Percentiles rank a stretch among this genome's conserved stretches.
Conservation (phyloP, 2,329 filamentous ascomycete species). For the Dothidotthia symphoricarpi region DNA sequence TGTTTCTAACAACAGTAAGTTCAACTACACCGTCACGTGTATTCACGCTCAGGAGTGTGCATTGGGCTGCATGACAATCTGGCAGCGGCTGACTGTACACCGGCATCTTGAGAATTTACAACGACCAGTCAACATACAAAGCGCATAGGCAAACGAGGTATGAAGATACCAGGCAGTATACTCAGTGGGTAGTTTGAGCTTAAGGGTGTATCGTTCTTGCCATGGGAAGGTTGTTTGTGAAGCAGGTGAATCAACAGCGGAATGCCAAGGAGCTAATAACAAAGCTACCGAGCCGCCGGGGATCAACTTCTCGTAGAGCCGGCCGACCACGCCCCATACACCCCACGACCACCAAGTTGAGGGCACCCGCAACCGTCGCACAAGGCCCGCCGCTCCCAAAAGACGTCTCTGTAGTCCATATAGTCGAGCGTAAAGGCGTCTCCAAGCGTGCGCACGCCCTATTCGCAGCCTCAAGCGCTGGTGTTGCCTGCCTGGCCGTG, state of each 20-base stretch:
- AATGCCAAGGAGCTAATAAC: constrained; percentile 2
- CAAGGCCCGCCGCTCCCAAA: constrained; percentile 27
- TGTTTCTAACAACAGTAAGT: too few relatives aligned
- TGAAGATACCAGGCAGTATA: too few relatives aligned
- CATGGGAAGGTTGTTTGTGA: too few relatives aligned
- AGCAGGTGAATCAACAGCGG: constrained; percentile 6
- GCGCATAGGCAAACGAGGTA: too few relatives aligned
- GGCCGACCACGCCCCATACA: constrained; percentile 24
- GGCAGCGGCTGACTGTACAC: too few relatives aligned
- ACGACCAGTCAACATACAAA: too few relatives aligned
- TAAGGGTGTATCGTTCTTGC: too few relatives aligned
- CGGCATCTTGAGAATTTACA: too few relatives aligned
- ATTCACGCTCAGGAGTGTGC: too few relatives aligned
- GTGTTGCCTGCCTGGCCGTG: constrained; percentile 26
- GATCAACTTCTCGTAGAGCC: constrained; percentile 3
- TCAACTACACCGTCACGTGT: too few relatives aligned
- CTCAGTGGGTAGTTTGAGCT: too few relatives aligned
- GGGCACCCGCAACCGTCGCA: constrained; percentile 32
- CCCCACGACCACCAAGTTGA: constrained; percentile 34
- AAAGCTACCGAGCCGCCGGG: constrained; percentile 4
- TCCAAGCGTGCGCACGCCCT: constrained; percentile 24
- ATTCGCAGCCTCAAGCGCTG: constrained; percentile 31
- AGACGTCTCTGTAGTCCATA: constrained; percentile 23
- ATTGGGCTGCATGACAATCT: too few relatives aligned
- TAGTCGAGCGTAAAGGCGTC: constrained; percentile 25